phyloP scores from a whole-genome alignment of 805 yeast species.

The Isabelozyma heimii region DNA sequence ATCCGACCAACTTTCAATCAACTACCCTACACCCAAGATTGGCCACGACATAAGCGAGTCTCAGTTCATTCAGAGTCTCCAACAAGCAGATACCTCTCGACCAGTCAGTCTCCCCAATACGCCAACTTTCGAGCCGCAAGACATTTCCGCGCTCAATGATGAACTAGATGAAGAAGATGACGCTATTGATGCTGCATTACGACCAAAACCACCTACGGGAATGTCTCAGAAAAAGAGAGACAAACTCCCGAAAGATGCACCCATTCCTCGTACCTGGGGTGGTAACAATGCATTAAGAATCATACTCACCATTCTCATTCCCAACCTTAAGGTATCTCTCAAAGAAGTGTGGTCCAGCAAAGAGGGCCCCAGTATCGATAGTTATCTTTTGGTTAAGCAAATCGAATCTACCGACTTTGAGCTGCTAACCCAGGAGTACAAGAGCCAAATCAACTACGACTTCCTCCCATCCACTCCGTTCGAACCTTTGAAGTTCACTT shows the following conservation, averaged over 20 bases:
- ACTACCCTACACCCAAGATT: background rate
- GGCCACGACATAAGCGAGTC: slow-evolving; percentile 5
- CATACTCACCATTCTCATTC: slow-evolving; percentile 39
- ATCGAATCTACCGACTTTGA: slow-evolving; percentile 39
- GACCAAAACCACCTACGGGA: slow-evolving; percentile 56
- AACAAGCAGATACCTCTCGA: background rate
- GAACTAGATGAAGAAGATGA: slow-evolving; percentile 4
- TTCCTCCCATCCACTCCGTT: slow-evolving; percentile 43
- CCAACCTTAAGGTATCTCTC: slow-evolving; percentile 27
- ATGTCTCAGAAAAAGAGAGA: slow-evolving; percentile 58
- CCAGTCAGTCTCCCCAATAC: slow-evolving; percentile 1
- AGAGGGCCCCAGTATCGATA: slow-evolving; percentile 16
- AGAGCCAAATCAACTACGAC: slow-evolving; percentile 36
- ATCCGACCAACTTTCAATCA: slow-evolving; percentile 8
- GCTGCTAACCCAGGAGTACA: slow-evolving; percentile 14
- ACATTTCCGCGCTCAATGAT: background rate
- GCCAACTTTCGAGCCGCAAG: slow-evolving; percentile 3
- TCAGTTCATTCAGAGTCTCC: slow-evolving; percentile 6
- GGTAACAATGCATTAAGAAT: slow-evolving; percentile 49
- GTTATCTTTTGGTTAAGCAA: slow-evolving; percentile 32
- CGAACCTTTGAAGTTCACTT: slow-evolving; percentile 48
- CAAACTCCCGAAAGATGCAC: slow-evolving; percentile 49
- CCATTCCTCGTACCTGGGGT: slow-evolving; percentile 54
- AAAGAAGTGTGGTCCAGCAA: slow-evolving; percentile 23
- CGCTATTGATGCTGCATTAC: slow-evolving; percentile 38